These are phyloP conservation scores for Hansenula sp. DNA, from an alignment of 1,139 yeast species.

Conservation along the genomic window DNA sequence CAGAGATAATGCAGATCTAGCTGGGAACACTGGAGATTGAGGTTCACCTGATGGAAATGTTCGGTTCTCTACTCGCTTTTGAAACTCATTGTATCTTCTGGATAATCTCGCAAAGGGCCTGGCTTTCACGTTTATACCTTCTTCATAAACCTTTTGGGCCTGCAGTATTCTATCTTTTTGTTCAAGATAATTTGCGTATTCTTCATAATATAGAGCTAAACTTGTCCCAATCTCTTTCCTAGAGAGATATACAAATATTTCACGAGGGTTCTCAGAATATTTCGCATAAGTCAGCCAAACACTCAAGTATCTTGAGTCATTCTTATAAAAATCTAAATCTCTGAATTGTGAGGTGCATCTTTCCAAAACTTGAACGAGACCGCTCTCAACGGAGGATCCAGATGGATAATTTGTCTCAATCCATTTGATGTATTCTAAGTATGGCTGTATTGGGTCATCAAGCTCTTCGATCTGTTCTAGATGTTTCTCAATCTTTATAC, in stretches of 20 bases:
- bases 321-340: conserved; percentile 63
- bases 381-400: conserved; percentile 65
- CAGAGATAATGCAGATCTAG: conserved; percentile 19
- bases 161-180: conserved; percentile 45
- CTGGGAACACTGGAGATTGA: conserved; percentile 24
- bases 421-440: conserved; percentile 72
- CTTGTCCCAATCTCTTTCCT: conserved; percentile 69
- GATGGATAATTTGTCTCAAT: conserved; percentile 62
- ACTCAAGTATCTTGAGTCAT: conserved; percentile 75
- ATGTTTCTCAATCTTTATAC: conserved; percentile 39
- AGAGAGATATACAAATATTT: conserved; percentile 68
- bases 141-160: conserved; percentile 59
- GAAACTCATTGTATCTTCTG: conserved; percentile 46
- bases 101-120: conserved; percentile 58
- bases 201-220: conserved; percentile 74
- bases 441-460: conserved; percentile 82
- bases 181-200: conserved; percentile 69
- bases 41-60: conserved; percentile 27
- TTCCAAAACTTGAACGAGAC: conserved; percentile 63
- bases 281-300: conserved; percentile 78
- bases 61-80: conserved; percentile 28
- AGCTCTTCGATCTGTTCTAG: conserved; percentile 48
- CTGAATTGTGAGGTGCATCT: conserved; percentile 68
- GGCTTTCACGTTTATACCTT: conserved; percentile 61
- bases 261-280: conserved; percentile 66